Evolutionary conservation across 148 eudicot species (phyloP).

Genomic region (Vaccinium vitisidaea): DNA sequence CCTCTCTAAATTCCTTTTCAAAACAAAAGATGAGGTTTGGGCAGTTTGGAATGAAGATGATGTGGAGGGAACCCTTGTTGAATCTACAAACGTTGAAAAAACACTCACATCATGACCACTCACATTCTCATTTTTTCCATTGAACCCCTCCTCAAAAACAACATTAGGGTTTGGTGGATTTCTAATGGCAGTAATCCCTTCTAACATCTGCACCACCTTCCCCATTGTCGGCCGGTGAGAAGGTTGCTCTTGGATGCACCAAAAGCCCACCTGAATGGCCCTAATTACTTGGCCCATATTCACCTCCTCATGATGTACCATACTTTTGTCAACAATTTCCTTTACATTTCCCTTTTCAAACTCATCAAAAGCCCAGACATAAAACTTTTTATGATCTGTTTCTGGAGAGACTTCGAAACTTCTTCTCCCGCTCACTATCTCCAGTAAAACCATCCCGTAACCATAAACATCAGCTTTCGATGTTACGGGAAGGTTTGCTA

Average conservation of each 20-base stretch:
- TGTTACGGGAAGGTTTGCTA: slow-evolving; percentile 64
- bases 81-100: slow-evolving; percentile 34
- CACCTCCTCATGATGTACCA: slow-evolving; percentile 29
- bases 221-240: slow-evolving; percentile 83
- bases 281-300: slow-evolving; percentile 61
- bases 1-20: slow-evolving; percentile 43
- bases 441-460: slow-evolving; percentile 78
- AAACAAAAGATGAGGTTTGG: slow-evolving; percentile 34
- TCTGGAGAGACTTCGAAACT: slow-evolving; percentile 61
- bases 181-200: slow-evolving; percentile 60
- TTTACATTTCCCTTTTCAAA: slow-evolving; percentile 57
- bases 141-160: slow-evolving; percentile 34
- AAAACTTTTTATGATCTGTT: slow-evolving; percentile 56
- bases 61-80: slow-evolving; percentile 34
- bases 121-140: slow-evolving; percentile 30
- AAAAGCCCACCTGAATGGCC: slow-evolving; percentile 65
- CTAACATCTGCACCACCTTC: slow-evolving; percentile 81
- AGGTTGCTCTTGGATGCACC: slow-evolving; percentile 89
- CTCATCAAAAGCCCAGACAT: slow-evolving; percentile 74
- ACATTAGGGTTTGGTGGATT: slow-evolving; percentile 66
- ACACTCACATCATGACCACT: slow-evolving; percentile 33
- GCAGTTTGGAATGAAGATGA: slow-evolving; percentile 38
- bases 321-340: slow-evolving; percentile 49
- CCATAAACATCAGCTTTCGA: slow-evolving; percentile 82
- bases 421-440: slow-evolving; percentile 75